Conservation (phyloP, 2,329 filamentous ascomycete species). For the Verticillium alfalfae region DNA sequence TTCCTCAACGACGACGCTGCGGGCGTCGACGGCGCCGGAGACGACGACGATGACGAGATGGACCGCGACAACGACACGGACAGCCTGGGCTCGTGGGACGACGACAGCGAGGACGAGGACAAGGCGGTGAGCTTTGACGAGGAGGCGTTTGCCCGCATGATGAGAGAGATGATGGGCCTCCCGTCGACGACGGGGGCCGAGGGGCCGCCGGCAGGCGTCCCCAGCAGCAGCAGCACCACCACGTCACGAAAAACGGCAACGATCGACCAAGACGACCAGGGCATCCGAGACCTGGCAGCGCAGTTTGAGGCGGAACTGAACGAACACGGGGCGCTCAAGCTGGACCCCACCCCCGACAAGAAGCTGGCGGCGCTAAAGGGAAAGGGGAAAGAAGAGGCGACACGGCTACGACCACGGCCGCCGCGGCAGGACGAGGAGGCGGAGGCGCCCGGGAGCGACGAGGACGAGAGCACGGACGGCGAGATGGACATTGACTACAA, state of each 20-base stretch:
- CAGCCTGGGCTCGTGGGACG: conserved; percentile 37
- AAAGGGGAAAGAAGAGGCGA: conserved; percentile 4
- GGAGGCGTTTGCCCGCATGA: conserved; percentile 76
- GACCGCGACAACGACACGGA: conserved; percentile 46
- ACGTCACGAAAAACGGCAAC: conserved; percentile 14
- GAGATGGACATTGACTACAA: conserved; percentile 79
- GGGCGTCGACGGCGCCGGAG: conserved; percentile 70
- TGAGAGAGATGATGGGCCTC: conserved; percentile 86
- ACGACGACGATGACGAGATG: conserved; percentile 52
- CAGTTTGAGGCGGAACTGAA: conserved; percentile 71
- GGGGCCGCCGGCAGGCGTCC: not conserved
- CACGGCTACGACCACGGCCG: not conserved
- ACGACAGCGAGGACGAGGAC: conserved; percentile 61
- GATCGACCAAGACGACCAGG: conserved; percentile 46
- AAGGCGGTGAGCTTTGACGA: conserved; percentile 79
- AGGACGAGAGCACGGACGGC: conserved; percentile 46
- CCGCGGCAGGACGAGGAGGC: too few species aligned
- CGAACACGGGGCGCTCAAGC: conserved; percentile 58
- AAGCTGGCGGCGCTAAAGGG: conserved; percentile 21
- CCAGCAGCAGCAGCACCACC: not conserved
- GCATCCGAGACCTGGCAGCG: conserved; percentile 59
- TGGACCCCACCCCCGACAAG: conserved; percentile 31
- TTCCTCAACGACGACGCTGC: conserved; percentile 85
- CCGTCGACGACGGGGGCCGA: conserved; percentile 20
- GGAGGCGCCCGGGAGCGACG: conserved; percentile 18